Evolutionary conservation across 1,139 yeast species (phyloP).

Genomic region (Wickerhamomyces sp.): DNA sequence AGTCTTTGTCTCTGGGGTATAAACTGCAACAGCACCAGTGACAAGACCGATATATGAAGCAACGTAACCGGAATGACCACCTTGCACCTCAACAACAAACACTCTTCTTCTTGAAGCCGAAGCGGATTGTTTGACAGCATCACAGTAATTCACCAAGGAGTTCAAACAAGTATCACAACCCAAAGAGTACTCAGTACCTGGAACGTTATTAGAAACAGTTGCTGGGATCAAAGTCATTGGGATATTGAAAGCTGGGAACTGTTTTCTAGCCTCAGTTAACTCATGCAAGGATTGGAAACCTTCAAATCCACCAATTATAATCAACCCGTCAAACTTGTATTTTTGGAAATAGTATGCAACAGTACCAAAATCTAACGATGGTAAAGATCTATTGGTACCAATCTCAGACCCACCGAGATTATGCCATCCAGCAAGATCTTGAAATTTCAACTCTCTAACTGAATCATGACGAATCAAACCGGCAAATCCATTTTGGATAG

Average conservation of each 20-base stretch:
- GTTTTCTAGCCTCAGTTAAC: conserved; percentile 54
- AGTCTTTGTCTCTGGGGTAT: conserved; percentile 70
- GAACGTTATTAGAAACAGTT: conserved; percentile 80
- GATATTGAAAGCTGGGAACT: conserved; percentile 67
- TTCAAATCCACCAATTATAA: conserved; percentile 77
- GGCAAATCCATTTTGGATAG: conserved; percentile 70
- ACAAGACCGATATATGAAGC: conserved; percentile 66
- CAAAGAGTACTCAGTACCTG: conserved; percentile 76
- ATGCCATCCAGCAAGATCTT: conserved; percentile 70
- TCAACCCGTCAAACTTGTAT: conserved; percentile 65
- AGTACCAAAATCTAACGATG: conserved; percentile 65
- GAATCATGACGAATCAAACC: conserved; percentile 76
- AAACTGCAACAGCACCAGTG: conserved; percentile 70
- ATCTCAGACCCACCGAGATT: conserved; percentile 76
- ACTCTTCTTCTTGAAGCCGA: conserved; percentile 74
- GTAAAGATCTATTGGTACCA: conserved; percentile 74
- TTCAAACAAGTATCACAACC: conserved; percentile 80
- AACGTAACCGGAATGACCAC: conserved; percentile 78
- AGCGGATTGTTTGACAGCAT: conserved; percentile 73
- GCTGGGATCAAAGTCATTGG: conserved; percentile 79
- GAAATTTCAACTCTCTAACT: conserved; percentile 57
- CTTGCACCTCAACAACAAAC: conserved; percentile 81
- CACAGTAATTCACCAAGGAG: conserved; percentile 70
- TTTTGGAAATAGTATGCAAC: conserved; percentile 75
- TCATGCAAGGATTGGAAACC: conserved; percentile 68